phyloP scores from a whole-genome alignment of 257 asterid genomes.

The Eucommia ulmoides region DNA sequence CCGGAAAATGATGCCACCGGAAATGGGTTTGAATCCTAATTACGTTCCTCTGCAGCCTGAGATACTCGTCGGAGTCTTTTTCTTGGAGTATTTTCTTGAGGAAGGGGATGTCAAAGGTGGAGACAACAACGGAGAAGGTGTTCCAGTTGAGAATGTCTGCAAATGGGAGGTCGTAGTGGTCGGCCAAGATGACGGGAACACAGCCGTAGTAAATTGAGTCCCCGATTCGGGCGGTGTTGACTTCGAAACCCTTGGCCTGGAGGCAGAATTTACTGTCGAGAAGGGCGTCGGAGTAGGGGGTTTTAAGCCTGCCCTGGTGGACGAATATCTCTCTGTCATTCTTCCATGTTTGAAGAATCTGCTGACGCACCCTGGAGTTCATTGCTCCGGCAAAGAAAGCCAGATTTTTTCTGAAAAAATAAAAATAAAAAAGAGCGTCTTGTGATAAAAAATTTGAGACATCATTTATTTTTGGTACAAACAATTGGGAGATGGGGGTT shows the following conservation, averaged over 20 bases:
- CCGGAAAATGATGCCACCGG: slow-evolving; percentile 42
- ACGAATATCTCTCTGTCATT: slow-evolving; percentile 51
- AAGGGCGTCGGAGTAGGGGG: slow-evolving; percentile 71
- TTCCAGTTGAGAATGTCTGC: slow-evolving; percentile 62
- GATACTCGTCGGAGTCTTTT: slow-evolving; percentile 19
- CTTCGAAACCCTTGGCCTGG: slow-evolving; percentile 87
- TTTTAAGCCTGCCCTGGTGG: slow-evolving; percentile 46
- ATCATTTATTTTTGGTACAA: no score
- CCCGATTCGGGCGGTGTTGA: slow-evolving; percentile 78
- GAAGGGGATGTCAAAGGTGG: slow-evolving; percentile 40
- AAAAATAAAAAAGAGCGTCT: not conserved
- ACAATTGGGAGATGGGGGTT: no score
- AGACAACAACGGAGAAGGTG: slow-evolving; percentile 46
- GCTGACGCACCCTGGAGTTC: slow-evolving; percentile 56
- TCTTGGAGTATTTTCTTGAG: slow-evolving; percentile 42
- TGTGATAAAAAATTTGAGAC: no score
- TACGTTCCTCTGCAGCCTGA: slow-evolving; percentile 52
- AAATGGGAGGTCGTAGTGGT: slow-evolving; percentile 75
- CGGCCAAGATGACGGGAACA: slow-evolving; percentile 76
- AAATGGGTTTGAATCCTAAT: slow-evolving; percentile 57
- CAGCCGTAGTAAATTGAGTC: slow-evolving; percentile 83
- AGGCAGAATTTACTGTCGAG: slow-evolving; percentile 75
- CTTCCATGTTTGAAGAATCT: slow-evolving; percentile 32
- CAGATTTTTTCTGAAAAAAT: slow-evolving; percentile 37
- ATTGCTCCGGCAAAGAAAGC: slow-evolving; percentile 88